Base-by-base conservation (phyloP, 2,329 filamentous ascomycete genomes). In the Helicocarpus griseus region DNA sequence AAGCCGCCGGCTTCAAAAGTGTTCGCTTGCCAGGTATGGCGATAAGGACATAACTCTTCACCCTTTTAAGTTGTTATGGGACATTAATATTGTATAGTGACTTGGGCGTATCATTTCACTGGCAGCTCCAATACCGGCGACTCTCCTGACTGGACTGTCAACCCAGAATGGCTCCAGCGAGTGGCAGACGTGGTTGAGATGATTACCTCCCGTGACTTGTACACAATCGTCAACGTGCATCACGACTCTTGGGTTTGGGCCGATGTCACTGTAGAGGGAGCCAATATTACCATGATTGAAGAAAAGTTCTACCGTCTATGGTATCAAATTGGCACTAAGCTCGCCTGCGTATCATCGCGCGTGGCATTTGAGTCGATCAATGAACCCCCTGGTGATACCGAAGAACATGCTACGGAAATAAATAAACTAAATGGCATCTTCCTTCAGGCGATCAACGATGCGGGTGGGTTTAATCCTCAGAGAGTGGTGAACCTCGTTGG, bases 171-270 rank as follows among this genome's bases (percentile, higher is more conserved):
- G 79, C 69, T 82, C 40, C 69, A 79, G 52, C 70, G 80, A 9
- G 79, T 82, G 1, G 75, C 74, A 1, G 74, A 78, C 29, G 79
- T 83, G 1, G 66, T 82, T 8, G 77, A 81, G 56, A 73, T 77
- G 72, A 73, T 78, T 5, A 72, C 77, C 0, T 64, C 70, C 2
- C 69, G 73, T 1, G 76, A 70, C 2, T 62, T 82, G 3, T 78
- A 75, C 52, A 73, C 74, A 0, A 68, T 83, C 24, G 72, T 81
- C 11, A 80, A 83, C 54, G 75, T 79, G 5, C 80, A 82, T 54
- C 79, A 82, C 53, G 79, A 83, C 57, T 77, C 74, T 8, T 80
- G 74, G 77, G 67, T 71, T 22, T 83, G 79, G 79, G 76, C 76
- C 4, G 78, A 81, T 58, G 65, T 79, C 4, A 73, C 73, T 1